Evolutionary conservation across 768 basidiomycete species (phyloP).

Genomic region (Tricholoma bakamatsutake): DNA sequence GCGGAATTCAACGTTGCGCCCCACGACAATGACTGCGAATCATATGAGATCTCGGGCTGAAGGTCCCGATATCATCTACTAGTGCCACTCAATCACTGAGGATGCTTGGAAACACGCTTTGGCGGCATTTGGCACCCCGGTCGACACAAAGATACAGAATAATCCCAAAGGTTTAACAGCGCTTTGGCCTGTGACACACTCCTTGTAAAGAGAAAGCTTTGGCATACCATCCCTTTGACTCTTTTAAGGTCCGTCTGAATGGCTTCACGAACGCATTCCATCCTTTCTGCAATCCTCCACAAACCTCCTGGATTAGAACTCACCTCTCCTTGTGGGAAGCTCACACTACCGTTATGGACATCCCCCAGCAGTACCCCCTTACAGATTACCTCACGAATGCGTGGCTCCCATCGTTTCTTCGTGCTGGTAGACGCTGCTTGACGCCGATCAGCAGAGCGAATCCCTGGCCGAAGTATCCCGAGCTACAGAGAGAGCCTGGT

Average conservation of each 20-base stretch:
- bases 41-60: too few species aligned
- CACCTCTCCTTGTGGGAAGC: not conserved
- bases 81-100: not conserved
- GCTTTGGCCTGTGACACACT: too few species aligned
- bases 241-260: not conserved
- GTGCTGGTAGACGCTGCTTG: constrained; percentile 2
- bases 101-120: not conserved
- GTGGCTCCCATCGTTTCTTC: constrained; percentile 10
- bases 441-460: constrained; percentile 3
- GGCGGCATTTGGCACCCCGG: too few species aligned
- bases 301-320: not conserved
- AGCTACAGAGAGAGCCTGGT: constrained; percentile 10
- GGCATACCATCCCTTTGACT: not conserved
- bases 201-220: not conserved
- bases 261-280: not conserved
- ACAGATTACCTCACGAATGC: constrained; percentile 9
- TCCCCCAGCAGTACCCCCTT: constrained; percentile 2
- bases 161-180: too few species aligned
- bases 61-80: not conserved
- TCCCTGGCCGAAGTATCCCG: constrained; percentile 13
- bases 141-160: too few species aligned
- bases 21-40: too few species aligned
- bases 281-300: not conserved
- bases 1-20: too few species aligned
- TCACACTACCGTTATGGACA: not conserved